These are phyloP conservation scores for Phaeosphaeriaceae sp. DNA, from an alignment of 2,329 filamentous ascomycete species.

Conservation along the genomic window DNA sequence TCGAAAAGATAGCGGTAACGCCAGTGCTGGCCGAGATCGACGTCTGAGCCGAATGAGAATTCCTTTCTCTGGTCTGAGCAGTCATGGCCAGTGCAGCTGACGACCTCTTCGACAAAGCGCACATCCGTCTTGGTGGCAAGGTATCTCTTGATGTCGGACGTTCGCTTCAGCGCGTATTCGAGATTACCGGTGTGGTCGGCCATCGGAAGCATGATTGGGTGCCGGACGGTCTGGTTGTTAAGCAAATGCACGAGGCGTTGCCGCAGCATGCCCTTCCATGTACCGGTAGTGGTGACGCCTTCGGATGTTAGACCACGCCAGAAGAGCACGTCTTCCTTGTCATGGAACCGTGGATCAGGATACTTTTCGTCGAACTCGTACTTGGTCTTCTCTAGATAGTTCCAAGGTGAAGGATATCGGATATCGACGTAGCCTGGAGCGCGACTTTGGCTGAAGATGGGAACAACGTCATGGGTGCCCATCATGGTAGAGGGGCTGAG, in stretches of 20 bases:
- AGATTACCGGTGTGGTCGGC: conserved; percentile 62
- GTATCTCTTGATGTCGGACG: conserved; percentile 61
- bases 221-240: conserved; percentile 40
- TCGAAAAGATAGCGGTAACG: conserved; percentile 75
- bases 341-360: conserved; percentile 62
- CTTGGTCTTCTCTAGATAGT: conserved; percentile 65
- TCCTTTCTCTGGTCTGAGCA: conserved; percentile 62
- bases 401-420: conserved; percentile 71
- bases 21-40: conserved; percentile 66
- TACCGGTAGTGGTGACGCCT: conserved; percentile 58
- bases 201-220: conserved; percentile 43
- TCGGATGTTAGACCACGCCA: conserved; percentile 75
- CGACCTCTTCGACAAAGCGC: conserved; percentile 65
- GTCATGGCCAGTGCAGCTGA: conserved; percentile 62
- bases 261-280: conserved; percentile 71
- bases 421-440: conserved; percentile 78
- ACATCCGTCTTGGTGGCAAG: conserved; percentile 61
- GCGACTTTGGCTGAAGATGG: conserved; percentile 79
- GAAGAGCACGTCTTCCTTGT: conserved; percentile 71
- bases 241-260: conserved; percentile 74
- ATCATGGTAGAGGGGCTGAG: conserved; percentile 68
- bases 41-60: conserved; percentile 55
- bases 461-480: conserved; percentile 70
- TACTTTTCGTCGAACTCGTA: conserved; percentile 59
- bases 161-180: conserved; percentile 63